Evolutionary conservation across 805 yeast species (phyloP).

Genomic region (Candida xiaguanensis): DNA sequence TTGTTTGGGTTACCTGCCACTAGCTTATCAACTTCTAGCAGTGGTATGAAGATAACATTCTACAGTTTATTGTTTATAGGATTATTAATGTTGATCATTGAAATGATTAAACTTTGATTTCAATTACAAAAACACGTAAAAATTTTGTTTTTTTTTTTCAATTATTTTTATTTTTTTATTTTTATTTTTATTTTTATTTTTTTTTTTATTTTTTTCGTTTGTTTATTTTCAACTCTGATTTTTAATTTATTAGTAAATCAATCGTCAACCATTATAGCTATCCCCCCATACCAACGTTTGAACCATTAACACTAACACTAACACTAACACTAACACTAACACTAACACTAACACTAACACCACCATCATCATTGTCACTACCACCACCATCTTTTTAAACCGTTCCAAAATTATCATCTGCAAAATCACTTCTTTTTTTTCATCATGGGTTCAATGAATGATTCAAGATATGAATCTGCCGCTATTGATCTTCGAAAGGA

Average conservation of each 20-base stretch:
- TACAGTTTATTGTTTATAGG: slow-evolving; percentile 12
- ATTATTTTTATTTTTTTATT: slow-evolving; percentile 1
- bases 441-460: neutral
- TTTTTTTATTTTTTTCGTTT: slow-evolving; percentile 4
- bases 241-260: slow-evolving; percentile 2
- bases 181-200: slow-evolving; percentile 1
- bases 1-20: slow-evolving; percentile 60
- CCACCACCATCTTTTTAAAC: neutral
- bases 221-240: neutral
- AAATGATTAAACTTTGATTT: neutral
- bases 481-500: slow-evolving; percentile 77
- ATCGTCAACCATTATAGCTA: neutral
- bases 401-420: neutral
- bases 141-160: too few species aligned
- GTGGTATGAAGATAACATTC: slow-evolving; percentile 9
- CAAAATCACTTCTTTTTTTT: neutral
- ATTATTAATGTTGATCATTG: neutral
- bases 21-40: slow-evolving; percentile 13
- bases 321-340: neutral
- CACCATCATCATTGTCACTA: neutral
- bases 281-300: neutral
- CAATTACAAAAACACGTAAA: slow-evolving; percentile 1
- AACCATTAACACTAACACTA: neutral
- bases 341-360: neutral
- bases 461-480: slow-evolving; percentile 32